Percentiles rank a stretch among this genome's conserved stretches.
Evolutionary conservation across 2,329 filamentous ascomycete genomes (phyloP).

Genomic region (Clonostachys byssicola): DNA sequence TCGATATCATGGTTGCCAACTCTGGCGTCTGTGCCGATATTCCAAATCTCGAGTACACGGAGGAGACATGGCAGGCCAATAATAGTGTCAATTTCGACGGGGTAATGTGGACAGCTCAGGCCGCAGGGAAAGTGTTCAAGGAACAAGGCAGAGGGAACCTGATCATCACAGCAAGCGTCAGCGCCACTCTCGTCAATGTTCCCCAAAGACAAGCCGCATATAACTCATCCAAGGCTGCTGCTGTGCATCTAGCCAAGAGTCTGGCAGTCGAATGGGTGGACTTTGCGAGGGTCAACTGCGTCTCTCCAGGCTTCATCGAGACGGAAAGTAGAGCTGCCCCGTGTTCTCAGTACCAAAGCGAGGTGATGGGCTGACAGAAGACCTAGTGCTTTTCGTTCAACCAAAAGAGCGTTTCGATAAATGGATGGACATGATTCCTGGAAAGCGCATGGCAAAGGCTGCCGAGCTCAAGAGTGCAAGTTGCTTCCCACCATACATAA

Average conservation of each 20-base stretch:
- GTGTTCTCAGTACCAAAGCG: conserved; percentile 57
- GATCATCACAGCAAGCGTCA: conserved; percentile 33
- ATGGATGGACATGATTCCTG: conserved; percentile 66
- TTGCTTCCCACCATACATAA: neutral
- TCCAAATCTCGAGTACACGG: conserved; percentile 30
- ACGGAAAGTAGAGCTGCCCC: conserved; percentile 49
- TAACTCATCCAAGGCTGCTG: conserved; percentile 66
- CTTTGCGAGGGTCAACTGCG: conserved; percentile 2
- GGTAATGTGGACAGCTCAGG: conserved; percentile 36
- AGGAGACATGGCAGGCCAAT: conserved; percentile 28
- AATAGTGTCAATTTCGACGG: conserved; percentile 34
- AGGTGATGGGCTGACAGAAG: conserved; percentile 58
- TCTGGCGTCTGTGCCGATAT: conserved; percentile 30
- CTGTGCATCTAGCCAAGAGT: conserved; percentile 54
- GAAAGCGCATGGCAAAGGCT: conserved; percentile 58
- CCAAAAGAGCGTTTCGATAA: conserved; percentile 49
- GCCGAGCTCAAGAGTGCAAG: conserved; percentile 63
- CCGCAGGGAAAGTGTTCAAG: conserved; percentile 27
- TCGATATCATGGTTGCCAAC: conserved; percentile 36
- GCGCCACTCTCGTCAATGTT: conserved; percentile 48
- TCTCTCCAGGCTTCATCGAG: neutral
- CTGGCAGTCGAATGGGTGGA: conserved; percentile 69
- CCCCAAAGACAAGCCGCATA: conserved; percentile 70
- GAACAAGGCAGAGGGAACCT: conserved; percentile 26
- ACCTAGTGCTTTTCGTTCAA: conserved; percentile 63